phyloP scores from a whole-genome alignment of 495 filamentous ascomycete genomes.

The Tuber brumale region DNA sequence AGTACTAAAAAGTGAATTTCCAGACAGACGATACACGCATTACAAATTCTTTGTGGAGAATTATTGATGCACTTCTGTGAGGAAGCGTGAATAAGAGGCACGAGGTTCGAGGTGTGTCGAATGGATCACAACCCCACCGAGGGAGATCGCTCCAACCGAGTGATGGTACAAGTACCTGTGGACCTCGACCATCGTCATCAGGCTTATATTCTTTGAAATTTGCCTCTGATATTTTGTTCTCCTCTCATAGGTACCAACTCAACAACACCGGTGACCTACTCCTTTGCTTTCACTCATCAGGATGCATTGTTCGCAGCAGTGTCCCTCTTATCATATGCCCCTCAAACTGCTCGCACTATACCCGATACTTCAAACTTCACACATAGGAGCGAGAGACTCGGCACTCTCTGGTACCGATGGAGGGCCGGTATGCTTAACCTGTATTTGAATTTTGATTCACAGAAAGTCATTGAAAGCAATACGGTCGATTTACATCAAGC shows the following conservation, averaged over 20 bases:
- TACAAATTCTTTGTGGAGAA: not conserved
- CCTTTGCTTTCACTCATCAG: not conserved
- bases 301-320: not conserved
- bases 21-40: no score
- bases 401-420: not conserved
- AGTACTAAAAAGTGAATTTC: no score
- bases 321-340: not conserved
- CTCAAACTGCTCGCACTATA: no score
- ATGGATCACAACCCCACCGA: not conserved
- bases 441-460: not conserved
- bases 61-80: not conserved
- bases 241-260: not conserved
- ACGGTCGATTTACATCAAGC: not conserved
- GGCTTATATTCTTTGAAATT: not conserved
- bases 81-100: not conserved
- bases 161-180: not conserved
- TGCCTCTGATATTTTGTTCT: not conserved
- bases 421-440: no score
- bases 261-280: not conserved
- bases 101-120: not conserved
- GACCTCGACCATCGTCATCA: not conserved
- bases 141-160: not conserved
- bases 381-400: not conserved
- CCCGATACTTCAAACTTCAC: not conserved
- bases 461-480: not conserved